Conservation (phyloP, 2,329 filamentous ascomycete species). For the Lasiodiplodia sp. region DNA sequence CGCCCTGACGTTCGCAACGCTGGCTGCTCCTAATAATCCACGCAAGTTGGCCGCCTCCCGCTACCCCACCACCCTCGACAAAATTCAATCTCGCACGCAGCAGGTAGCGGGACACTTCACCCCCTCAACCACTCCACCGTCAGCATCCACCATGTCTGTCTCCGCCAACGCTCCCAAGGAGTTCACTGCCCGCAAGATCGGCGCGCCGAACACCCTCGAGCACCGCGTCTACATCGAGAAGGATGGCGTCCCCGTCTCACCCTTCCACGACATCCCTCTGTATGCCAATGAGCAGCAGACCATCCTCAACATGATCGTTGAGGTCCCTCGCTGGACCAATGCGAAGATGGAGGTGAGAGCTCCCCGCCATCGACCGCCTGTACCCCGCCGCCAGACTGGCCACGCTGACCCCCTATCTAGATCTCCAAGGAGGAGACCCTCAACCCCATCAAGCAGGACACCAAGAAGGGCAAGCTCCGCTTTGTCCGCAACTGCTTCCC, state of each 20-base stretch:
- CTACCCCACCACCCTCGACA: slow-evolving; percentile 49
- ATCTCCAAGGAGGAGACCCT: slow-evolving; percentile 98
- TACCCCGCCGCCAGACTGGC: slow-evolving; percentile 30
- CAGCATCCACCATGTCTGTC: slow-evolving; percentile 36
- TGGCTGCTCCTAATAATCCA: slow-evolving; percentile 46
- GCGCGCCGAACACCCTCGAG: slow-evolving; percentile 89
- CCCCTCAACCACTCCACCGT: slow-evolving; percentile 32
- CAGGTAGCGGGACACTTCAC: slow-evolving; percentile 51
- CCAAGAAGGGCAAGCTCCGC: slow-evolving; percentile 99
- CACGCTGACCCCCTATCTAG: slow-evolving; percentile 56
- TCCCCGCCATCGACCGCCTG: slow-evolving; percentile 20
- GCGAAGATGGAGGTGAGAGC: slow-evolving; percentile 93
- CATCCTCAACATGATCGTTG: slow-evolving; percentile 98
- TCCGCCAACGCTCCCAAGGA: slow-evolving; percentile 61
- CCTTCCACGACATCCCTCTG: slow-evolving; percentile 98
- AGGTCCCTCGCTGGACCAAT: slow-evolving; percentile 99
- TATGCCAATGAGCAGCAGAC: slow-evolving; percentile 97
- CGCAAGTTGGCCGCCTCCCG: slow-evolving; percentile 39
- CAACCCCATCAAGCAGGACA: slow-evolving; percentile 99
- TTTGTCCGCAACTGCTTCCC: slow-evolving; percentile 99
- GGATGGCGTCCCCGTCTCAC: slow-evolving; percentile 91
- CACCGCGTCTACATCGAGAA: slow-evolving; percentile 98
- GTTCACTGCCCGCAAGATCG: slow-evolving; percentile 87
- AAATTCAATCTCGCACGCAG: slow-evolving; percentile 50
- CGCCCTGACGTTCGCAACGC: slow-evolving; percentile 47